Percentiles rank a stretch among this genome's conserved stretches.
These are phyloP conservation scores for Aureobasidium melanogenum DNA, from an alignment of 2,329 filamentous ascomycete species.

Conservation along the genomic window DNA sequence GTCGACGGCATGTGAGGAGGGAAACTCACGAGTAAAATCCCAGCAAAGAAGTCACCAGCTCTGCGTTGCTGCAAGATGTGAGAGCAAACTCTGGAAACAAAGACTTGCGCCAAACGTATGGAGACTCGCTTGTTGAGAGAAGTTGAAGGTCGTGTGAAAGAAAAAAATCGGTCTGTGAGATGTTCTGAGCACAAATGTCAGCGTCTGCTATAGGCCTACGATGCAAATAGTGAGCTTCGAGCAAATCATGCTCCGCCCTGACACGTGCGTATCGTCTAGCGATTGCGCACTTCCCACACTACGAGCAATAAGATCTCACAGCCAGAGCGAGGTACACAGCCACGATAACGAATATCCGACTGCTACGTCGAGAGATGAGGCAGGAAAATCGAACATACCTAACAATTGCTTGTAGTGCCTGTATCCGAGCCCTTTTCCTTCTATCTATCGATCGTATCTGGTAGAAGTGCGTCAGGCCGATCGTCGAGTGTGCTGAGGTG, in stretches of 20 bases:
- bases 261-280: not conserved
- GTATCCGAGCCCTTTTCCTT: not conserved
- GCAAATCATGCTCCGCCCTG: not conserved
- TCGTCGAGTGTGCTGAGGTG: not conserved
- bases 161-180: not conserved
- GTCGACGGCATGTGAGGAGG: not conserved
- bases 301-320: not conserved
- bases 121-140: not conserved
- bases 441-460: conserved; percentile 2
- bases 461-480: not conserved
- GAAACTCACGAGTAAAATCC: not conserved
- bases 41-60: not conserved
- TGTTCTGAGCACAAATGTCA: not conserved
- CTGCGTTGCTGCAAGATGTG: not conserved
- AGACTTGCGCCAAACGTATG: not conserved
- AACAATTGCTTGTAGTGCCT: not conserved
- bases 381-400: not conserved
- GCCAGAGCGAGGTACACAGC: not conserved
- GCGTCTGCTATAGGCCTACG: not conserved
- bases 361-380: not conserved
- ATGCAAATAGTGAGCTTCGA: not conserved
- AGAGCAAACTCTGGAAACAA: not conserved
- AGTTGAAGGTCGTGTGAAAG: not conserved
- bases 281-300: not conserved
- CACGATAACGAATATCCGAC: not conserved